These are phyloP conservation scores for Dryas octopetala DNA, from an alignment of 306 rosid species.

Conservation along the genomic window DNA sequence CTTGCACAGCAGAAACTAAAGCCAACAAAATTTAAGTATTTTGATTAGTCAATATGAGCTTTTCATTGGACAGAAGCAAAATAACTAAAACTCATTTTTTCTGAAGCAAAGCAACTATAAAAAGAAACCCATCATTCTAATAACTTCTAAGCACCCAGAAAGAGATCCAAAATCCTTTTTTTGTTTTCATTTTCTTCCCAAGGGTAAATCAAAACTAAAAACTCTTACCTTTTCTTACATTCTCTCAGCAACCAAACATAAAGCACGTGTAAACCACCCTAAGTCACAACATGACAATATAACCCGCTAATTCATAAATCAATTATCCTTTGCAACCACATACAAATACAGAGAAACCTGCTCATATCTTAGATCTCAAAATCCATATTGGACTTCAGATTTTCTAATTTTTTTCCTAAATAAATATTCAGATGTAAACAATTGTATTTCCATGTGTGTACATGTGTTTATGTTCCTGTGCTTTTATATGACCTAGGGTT, in stretches of 20 bases:
- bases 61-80: background rate
- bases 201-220: background rate
- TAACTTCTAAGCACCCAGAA: conserved; percentile 6
- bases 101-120: background rate
- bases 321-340: no score
- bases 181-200: background rate
- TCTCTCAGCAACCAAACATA: background rate
- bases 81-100: background rate
- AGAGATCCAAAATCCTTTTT: background rate
- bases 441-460: no score
- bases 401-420: no score
- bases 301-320: no score
- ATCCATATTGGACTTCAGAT: no score
- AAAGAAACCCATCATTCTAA: background rate
- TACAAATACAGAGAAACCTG: no score
- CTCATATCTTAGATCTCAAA: no score
- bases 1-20: background rate
- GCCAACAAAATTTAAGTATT: background rate
- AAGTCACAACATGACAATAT: no score
- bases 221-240: background rate
- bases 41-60: background rate
- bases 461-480: no score
- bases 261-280: background rate
- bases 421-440: no score
- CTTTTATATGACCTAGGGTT: no score